Percentiles rank a stretch among this genome's conserved stretches.
Conservation (phyloP, 305 asterid species). For the Fraxinus latifolia region DNA sequence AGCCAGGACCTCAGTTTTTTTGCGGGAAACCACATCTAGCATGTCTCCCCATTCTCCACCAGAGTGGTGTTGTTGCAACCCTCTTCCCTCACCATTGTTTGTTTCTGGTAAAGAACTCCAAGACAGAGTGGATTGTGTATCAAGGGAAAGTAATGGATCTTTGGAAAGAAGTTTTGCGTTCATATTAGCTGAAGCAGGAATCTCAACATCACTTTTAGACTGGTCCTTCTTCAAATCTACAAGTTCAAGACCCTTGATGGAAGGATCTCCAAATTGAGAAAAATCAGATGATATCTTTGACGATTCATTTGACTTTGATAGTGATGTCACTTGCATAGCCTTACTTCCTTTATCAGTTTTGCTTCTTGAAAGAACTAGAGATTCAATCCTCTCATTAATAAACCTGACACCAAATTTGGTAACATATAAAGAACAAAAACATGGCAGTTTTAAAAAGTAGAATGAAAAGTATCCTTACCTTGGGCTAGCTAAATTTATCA, state of each 20-base stretch:
- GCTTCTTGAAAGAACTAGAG: constrained; percentile 53
- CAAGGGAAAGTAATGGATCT: constrained; percentile 87
- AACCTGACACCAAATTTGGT: constrained; percentile 59
- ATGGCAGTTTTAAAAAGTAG: constrained; percentile 23
- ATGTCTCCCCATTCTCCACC: constrained; percentile 89
- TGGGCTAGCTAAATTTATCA: constrained; percentile 85
- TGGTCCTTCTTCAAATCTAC: constrained; percentile 78
- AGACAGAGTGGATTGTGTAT: constrained; percentile 65
- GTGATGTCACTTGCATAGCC: constrained; percentile 37
- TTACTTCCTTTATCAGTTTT: constrained; percentile 58
- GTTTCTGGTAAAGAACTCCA: constrained; percentile 68
- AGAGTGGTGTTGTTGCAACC: constrained; percentile 46
- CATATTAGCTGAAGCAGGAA: constrained; percentile 32
- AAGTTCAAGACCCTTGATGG: constrained; percentile 83
- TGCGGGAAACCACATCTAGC: constrained; percentile 67
- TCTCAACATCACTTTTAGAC: constrained; percentile 32
- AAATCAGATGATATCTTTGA: constrained; percentile 46
- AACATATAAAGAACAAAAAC: constrained; percentile 32
- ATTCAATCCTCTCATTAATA: constrained; percentile 87
- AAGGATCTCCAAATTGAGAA: constrained; percentile 64
- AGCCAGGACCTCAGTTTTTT: constrained; percentile 76
- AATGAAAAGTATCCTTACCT: constrained; percentile 41
- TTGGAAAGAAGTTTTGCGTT: constrained; percentile 47
- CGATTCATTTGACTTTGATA: constrained; percentile 44
- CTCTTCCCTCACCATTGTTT: constrained; percentile 49